Evolutionary conservation across 805 yeast species (phyloP), one percentile per base, ranked within the genome.

Genomic region (Kurtzmaniella cleridarum): DNA sequence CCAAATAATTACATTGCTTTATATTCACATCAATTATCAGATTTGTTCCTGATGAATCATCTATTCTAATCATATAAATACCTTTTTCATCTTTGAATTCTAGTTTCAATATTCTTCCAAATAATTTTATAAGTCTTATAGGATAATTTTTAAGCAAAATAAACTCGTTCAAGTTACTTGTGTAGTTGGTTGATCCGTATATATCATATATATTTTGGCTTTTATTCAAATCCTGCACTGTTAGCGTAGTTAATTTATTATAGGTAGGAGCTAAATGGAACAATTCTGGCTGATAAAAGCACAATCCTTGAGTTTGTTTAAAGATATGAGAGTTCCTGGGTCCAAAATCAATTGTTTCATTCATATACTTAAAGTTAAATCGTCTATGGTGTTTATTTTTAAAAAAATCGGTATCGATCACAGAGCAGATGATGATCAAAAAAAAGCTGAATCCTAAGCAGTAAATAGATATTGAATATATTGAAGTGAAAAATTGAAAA

Each of bases 261-360:
- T 39, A 44, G 5, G 60, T 55, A 1, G 60, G 62, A 8, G 69
- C 53, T 35, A 51, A 17, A 39, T 60, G 65, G 41, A 68, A 64
- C 18, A 66, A 39, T 29, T 57, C 60, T 5, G 68, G 67, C 7
- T 53, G 58, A 41, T 66, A 68, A 44, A 41, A 67, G 7, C 45
- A 32, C 9, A 43, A 38, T n/a, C 47, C 45, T 8, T 41, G 44
- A 6, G 39, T 42, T 42, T 65, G 59, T 41, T 59, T 46, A 2
- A 54, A 57, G n/a, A 66, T 52, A 39, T 64, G 66, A 35, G 51
- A 49, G 34, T 62, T 53, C 5, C 64, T 63, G 0, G 68, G 69
- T 16, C 60, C 66, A 42, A 60, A 53, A 40, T 63, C 69, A 27
- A 51, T 41, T 32, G 27, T 30, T 12, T 27, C 24, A 8, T 20